Percentiles rank a stretch among this genome's conserved stretches.
These are phyloP conservation scores for Euclidium syriacum DNA, from an alignment of 345 rosid genomes.

Conservation along the genomic window DNA sequence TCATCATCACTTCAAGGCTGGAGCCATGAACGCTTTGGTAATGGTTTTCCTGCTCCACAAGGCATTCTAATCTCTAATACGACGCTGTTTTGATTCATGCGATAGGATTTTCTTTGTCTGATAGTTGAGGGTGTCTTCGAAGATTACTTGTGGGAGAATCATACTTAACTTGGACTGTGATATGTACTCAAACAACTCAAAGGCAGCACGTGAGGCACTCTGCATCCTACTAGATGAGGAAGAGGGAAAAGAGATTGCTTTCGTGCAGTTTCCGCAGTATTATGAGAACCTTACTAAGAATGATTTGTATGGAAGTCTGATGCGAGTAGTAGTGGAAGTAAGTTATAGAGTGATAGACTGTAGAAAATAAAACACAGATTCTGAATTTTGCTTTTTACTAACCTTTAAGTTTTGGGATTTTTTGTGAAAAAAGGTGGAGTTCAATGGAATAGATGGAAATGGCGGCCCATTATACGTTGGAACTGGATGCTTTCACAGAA, in stretches of 20 bases:
- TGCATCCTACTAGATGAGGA: slow-evolving; percentile 82
- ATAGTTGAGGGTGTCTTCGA: slow-evolving; percentile 68
- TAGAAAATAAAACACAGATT: neutral
- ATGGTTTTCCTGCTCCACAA: neutral
- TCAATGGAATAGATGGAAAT: slow-evolving; percentile 56
- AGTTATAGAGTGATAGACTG: neutral
- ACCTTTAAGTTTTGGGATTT: slow-evolving; percentile 23
- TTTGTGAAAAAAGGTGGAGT: slow-evolving; percentile 49
- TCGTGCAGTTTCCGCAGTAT: slow-evolving; percentile 60
- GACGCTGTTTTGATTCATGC: neutral
- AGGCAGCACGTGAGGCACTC: slow-evolving; percentile 54
- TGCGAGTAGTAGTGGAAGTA: slow-evolving; percentile 8
- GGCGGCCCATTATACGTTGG: slow-evolving; percentile 70
- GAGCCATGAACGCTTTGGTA: slow-evolving; percentile 86
- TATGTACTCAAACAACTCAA: slow-evolving; percentile 68
- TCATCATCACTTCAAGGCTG: slow-evolving; percentile 81
- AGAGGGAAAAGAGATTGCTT: slow-evolving; percentile 54
- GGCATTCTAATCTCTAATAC: neutral
- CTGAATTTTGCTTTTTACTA: neutral
- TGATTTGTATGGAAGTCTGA: slow-evolving; percentile 40
- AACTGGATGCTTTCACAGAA: slow-evolving; percentile 80
- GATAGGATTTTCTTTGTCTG: neutral
- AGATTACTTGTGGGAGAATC: slow-evolving; percentile 50
- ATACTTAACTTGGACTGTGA: slow-evolving; percentile 76
- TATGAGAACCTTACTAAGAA: slow-evolving; percentile 51